Evolutionary conservation across 345 rosid genomes (phyloP), one percentile per base, ranked within the genome.

Genomic region (Rhodomyrtus tomentosa): DNA sequence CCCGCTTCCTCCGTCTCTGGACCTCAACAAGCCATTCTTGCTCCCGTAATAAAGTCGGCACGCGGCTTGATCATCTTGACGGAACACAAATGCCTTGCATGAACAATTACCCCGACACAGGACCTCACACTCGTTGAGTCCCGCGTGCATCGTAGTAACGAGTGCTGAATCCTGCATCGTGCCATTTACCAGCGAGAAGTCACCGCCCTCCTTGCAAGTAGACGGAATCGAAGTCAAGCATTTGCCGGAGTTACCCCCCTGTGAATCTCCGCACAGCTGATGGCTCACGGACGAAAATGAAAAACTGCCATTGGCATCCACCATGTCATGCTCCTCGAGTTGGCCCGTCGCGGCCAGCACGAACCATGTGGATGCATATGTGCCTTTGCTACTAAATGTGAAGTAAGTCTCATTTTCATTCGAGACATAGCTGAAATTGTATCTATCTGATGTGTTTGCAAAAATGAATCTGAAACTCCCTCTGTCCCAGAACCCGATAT

Each of bases 341-440:
- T 56, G 58, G 49, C 88, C 82, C 6, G 53, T 72, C 21, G 88
- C 76, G 52, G 86, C 52, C 80, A 87, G 52, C 36, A 73, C 82
- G 24, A 87, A 53, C 88, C 88, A 84, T 2, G 86, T 48, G 36
- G 68, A 82, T 22, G 42, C 74, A 42, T 50, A 1, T 12, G 79
- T 55, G 38, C 68, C 79, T 9, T 29, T 25, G 55, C 27, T 76
- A 48, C 18, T 50, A 50, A 82, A 73, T 32, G 53, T 82, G 22
- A 87, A 56, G 81, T 87, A 87, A 25, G 53, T 53, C n/a, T 87
- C 88, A 18, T 87, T 68, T 82, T 82, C 54, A 36, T 83, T 83
- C 16, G 85, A 83, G 5, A 80, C 45, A 53, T 53, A 83, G 59
- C 62, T 83, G 80, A 83, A 86, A 3, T 59, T 83, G 48, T 79